Percentiles rank a stretch among this genome's conserved stretches.
These are phyloP conservation scores for Chaetomidium leptoderma DNA, from an alignment of 495 filamentous ascomycete species.

Conservation along the genomic window DNA sequence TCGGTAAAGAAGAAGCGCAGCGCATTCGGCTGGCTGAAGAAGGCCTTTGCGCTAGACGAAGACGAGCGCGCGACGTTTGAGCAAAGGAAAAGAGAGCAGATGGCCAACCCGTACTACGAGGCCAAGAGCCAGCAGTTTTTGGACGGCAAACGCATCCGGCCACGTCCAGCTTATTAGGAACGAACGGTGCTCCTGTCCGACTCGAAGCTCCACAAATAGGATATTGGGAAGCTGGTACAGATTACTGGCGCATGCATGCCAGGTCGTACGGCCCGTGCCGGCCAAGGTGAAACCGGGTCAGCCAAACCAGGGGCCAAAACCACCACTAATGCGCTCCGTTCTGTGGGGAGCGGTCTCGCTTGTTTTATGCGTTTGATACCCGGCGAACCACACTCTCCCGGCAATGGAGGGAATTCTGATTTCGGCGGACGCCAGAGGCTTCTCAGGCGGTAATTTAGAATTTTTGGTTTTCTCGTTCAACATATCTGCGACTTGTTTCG, in stretches of 20 bases:
- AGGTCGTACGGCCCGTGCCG: slow-evolving; percentile 12
- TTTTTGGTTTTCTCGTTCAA: background rate
- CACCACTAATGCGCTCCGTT: slow-evolving; percentile 9
- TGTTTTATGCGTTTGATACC: slow-evolving; percentile 14
- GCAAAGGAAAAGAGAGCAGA: slow-evolving; percentile 38
- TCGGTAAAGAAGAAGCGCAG: slow-evolving; percentile 55
- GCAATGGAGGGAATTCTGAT: background rate
- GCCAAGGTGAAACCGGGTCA: slow-evolving; percentile 5
- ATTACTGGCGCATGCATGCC: no score
- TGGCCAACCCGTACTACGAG: slow-evolving; percentile 41
- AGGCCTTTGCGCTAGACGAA: slow-evolving; percentile 54
- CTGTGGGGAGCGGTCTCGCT: slow-evolving; percentile 2
- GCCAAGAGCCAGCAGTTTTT: slow-evolving; percentile 40
- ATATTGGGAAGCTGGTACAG: background rate
- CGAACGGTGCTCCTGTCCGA: background rate
- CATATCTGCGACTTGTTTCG: background rate
- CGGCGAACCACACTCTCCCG: background rate
- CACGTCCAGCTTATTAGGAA: slow-evolving; percentile 12
- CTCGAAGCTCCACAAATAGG: background rate
- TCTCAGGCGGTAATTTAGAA: background rate
- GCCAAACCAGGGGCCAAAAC: background rate
- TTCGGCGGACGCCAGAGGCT: background rate
- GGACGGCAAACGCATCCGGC: slow-evolving; percentile 40
- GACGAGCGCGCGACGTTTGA: slow-evolving; percentile 53
- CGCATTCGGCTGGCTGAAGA: slow-evolving; percentile 57